A percentile compares a stretch with the other conserved stretches of the same genome.
Evolutionary conservation across 1,139 yeast genomes (phyloP).

Genomic region (Kodamaea sp.): DNA sequence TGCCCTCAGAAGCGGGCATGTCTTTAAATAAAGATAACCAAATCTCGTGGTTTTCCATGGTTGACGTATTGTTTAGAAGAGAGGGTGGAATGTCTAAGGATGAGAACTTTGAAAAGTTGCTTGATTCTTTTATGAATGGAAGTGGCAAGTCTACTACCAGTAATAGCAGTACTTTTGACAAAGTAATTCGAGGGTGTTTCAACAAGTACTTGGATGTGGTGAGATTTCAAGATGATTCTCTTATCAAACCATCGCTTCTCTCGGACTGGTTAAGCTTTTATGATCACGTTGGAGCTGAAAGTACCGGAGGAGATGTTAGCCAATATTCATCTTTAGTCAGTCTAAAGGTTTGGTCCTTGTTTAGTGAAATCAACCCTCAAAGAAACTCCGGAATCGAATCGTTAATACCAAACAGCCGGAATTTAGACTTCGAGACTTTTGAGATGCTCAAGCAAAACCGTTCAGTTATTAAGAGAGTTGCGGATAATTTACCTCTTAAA

Average conservation of each 20-base stretch:
- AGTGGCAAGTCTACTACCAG: slow-evolving; percentile 46
- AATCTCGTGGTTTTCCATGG: slow-evolving; percentile 60
- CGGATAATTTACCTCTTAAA: slow-evolving; percentile 30
- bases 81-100: slow-evolving; percentile 48
- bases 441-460: slow-evolving; percentile 35
- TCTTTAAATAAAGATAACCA: slow-evolving; percentile 50
- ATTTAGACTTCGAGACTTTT: slow-evolving; percentile 44
- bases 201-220: slow-evolving; percentile 54
- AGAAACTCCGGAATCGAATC: slow-evolving; percentile 24
- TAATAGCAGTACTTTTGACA: slow-evolving; percentile 54
- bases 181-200: slow-evolving; percentile 73
- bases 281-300: slow-evolving; percentile 44
- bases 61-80: slow-evolving; percentile 55
- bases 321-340: slow-evolving; percentile 64
- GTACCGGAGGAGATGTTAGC: slow-evolving; percentile 20
- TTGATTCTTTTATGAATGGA: slow-evolving; percentile 35
- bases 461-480: slow-evolving; percentile 25
- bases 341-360: slow-evolving; percentile 63
- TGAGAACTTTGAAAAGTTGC: slow-evolving; percentile 47
- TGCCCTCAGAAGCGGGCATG: neutral
- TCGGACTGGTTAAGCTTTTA: slow-evolving; percentile 80
- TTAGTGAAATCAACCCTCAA: slow-evolving; percentile 58
- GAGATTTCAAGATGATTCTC: slow-evolving; percentile 63
- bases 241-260: slow-evolving; percentile 60
- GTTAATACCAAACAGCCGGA: slow-evolving; percentile 39